Base-by-base conservation (phyloP, 345 rosid genomes). In the Hibiscus syriacus region DNA sequence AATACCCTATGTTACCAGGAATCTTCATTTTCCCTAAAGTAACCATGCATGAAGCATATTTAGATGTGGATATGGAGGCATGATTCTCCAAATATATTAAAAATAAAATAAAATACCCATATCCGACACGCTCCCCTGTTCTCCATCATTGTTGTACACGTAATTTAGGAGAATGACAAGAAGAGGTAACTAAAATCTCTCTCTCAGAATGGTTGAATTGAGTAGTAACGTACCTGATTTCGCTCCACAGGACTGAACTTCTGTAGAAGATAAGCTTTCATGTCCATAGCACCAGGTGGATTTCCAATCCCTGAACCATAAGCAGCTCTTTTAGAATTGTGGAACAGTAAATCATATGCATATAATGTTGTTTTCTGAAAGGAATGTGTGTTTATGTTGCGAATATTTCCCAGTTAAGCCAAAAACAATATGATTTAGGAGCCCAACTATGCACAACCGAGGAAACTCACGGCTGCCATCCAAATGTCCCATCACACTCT, bases 221-320 rank as follows among this genome's bases (percentile, higher is more conserved):
- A n/a, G n/a, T n/a, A n/a, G n/a, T n/a, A n/a, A n/a, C n/a, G n/a
- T 26, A 36, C 96, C 82, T 90, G 94, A 63, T 77, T 74, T 68
- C 80, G 81, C 80, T 93, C 97, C 27, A 49, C 74, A 7, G 82
- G 52, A 70, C 96, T 93, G 72, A 93, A 90, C 69, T 87, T 87
- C 76, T 88, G 97, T 43, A 93, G 80, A 71, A 88, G 97, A 74
- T 80, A 93, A 72, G 98, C 97, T 80, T 81, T 90, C 89, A 88
- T 79, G 81, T 93, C 97, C 94, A 93, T 93, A 45, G 74, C 77
- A 55, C 96, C 98, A 7, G 97, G 97, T 68, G 97, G 94, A 64
- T 86, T 87, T 76, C 96, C 96, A 68, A 93, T 85, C 48, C 98
- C 97, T 90, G 79, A 52, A 66, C 65, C 9, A 73, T 19, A 41